Evolutionary conservation across 352 stramenopile genomes (phyloP), one percentile per base, ranked within the genome.

Genomic region (Peronospora farinosa): DNA sequence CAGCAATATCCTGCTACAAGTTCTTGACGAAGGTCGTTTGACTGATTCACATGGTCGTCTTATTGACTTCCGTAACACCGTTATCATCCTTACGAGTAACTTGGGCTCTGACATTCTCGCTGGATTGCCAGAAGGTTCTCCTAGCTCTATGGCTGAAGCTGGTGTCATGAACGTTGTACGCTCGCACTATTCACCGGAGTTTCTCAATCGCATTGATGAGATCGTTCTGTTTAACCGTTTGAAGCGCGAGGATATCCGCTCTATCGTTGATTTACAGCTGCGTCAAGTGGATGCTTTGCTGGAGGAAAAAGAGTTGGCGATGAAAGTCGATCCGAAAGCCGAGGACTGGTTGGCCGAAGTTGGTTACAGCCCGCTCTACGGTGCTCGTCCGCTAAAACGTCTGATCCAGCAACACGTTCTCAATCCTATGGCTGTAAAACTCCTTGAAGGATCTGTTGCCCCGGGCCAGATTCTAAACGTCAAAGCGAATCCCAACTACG

Each of bases 121-220:
- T 12, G 57, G 59, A 9, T 43, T 88, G 2, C 74, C 75, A 12
- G 75, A 87, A 39, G 74, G 72, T 7, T 47, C 70, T 8, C 63
- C 75, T 0, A 89, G 76, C 46, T 58, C 63, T 1, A 47, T 65
- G 6, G 81, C 93, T 2, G 86, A 91, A 40, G 72, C 67, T 21
- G 71, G 91, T 16, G 88, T 98, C 9, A 85, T 98, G 58, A 74
- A 78, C 31, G 81, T 95, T 35, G 86, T 98, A 40, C 70, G 93
- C 23, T 73, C 90, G 13, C 78, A 97, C 52, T 99, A 99, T 74
- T 76, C 90, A 0, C 96, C 96, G 2, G 96, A 99, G 67, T 98
- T 99, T 65, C 72, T 99, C 17, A 99, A 99, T 67, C 89, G 96
- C 47, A 93, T 99, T 49, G 95, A 99, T 58, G 96, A 99, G 57